phyloP scores from a whole-genome alignment of 2,329 filamentous ascomycete genomes.

The Ophiostoma triangulosporum region DNA sequence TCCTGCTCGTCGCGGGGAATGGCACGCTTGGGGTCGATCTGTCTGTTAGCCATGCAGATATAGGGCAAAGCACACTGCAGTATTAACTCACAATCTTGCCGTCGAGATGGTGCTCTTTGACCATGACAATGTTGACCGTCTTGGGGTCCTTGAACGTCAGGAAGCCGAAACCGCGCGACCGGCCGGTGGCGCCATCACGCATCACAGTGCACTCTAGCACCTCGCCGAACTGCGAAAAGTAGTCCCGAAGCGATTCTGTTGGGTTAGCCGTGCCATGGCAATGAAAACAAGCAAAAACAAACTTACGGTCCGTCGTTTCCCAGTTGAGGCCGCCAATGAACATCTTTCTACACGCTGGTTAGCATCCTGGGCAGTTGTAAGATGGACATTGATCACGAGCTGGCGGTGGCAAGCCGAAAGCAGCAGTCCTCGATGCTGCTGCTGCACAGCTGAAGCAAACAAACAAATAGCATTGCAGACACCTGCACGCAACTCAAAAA shows the following conservation, averaged over 20 bases:
- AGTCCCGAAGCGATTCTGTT: conserved; percentile 85
- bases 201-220: conserved; percentile 99
- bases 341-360: conserved; percentile 65
- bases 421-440: no score
- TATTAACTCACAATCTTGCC: conserved; percentile 80
- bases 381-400: background rate
- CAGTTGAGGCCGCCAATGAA: conserved; percentile 98
- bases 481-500: background rate
- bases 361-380: background rate
- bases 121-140: conserved; percentile 98
- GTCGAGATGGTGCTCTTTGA: conserved; percentile 96
- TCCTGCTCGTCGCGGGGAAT: conserved; percentile 97
- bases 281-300: background rate
- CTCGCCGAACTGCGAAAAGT: conserved; percentile 96
- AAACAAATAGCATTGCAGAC: no score
- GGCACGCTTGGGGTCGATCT: conserved; percentile 97
- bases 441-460: no score
- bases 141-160: conserved; percentile 96
- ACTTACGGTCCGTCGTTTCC: conserved; percentile 60
- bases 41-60: no score
- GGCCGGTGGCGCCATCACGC: conserved; percentile 85
- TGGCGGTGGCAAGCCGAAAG: background rate
- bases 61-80: no score
- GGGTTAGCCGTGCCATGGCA: background rate
- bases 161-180: conserved; percentile 93